Conservation (phyloP, 2,329 filamentous ascomycete genomes). For the Colletotrichum lini region DNA sequence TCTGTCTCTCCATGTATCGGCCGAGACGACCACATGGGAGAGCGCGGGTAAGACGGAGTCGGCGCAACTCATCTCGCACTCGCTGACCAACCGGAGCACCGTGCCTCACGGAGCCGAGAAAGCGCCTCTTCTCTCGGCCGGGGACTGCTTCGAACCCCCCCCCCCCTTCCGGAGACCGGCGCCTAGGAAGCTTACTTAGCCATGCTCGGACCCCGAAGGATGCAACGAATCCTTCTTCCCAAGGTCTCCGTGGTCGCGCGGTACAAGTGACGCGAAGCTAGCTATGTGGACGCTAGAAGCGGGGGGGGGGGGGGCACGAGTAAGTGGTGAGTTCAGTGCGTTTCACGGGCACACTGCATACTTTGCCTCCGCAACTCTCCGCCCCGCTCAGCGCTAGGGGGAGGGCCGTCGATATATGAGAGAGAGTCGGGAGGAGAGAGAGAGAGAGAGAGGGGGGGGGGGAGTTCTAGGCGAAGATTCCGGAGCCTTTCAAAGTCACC, state of each 20-base stretch:
- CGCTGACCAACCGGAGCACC: background rate
- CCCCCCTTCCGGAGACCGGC: background rate
- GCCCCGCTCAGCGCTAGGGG: too few species aligned
- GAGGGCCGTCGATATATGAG: too few species aligned
- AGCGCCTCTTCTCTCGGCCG: background rate
- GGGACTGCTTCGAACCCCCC: background rate
- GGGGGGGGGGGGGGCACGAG: too few species aligned
- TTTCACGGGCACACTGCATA: too few species aligned
- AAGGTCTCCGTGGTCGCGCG: background rate
- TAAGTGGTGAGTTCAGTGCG: too few species aligned
- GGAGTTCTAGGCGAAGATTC: too few species aligned
- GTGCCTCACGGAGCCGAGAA: conserved; percentile 1
- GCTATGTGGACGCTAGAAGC: too few species aligned
- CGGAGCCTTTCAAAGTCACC: too few species aligned
- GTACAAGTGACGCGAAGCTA: too few species aligned
- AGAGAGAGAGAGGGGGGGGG: too few species aligned
- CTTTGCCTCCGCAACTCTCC: too few species aligned
- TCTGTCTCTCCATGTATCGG: background rate
- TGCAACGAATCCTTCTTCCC: background rate
- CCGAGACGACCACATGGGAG: background rate
- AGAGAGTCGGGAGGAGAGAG: too few species aligned
- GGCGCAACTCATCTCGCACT: background rate
- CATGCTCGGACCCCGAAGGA: background rate
- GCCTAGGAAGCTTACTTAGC: background rate
- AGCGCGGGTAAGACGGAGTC: background rate